Evolutionary conservation across 2,329 filamentous ascomycete genomes (phyloP).

Genomic region (Claviceps cyperi): DNA sequence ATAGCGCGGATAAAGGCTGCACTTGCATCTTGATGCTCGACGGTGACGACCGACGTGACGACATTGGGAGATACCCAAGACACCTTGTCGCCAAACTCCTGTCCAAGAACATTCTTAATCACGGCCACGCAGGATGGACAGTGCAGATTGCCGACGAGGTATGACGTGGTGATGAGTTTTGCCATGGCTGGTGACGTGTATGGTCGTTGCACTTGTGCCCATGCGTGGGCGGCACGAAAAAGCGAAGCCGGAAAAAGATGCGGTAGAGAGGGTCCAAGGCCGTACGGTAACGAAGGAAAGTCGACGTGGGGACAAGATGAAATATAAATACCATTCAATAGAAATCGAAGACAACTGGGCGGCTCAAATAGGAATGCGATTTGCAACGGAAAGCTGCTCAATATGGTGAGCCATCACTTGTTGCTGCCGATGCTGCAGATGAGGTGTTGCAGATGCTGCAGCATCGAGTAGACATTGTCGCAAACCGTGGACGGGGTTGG

Average conservation of each 20-base stretch:
- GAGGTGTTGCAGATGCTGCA: not conserved
- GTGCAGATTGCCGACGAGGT: slow-evolving; percentile 61
- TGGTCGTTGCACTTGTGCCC: slow-evolving; percentile 2
- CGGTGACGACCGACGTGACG: slow-evolving; percentile 53
- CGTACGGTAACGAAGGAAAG: no score
- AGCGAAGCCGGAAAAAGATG: not conserved
- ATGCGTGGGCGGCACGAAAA: not conserved
- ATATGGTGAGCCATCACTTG: not conserved
- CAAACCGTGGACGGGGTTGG: not conserved
- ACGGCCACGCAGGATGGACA: slow-evolving; percentile 59
- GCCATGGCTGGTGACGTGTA: slow-evolving; percentile 14
- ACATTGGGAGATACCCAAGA: slow-evolving; percentile 54
- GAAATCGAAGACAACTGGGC: no score
- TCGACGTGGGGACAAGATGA: no score
- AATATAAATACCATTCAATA: no score
- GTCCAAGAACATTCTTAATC: slow-evolving; percentile 45
- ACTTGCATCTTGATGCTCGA: slow-evolving; percentile 34
- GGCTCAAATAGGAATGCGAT: not conserved
- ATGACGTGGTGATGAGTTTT: slow-evolving; percentile 41
- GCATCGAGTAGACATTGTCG: not conserved
- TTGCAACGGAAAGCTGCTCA: not conserved
- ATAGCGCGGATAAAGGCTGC: slow-evolving; percentile 29
- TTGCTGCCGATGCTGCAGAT: not conserved
- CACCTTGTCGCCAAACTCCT: slow-evolving; percentile 29
- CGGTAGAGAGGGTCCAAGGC: not conserved